Percentiles rank a stretch among this genome's conserved stretches.
These are phyloP conservation scores for Cladosporium cucumerinum DNA, from an alignment of 2,329 filamentous ascomycete genomes.

Conservation along the genomic window DNA sequence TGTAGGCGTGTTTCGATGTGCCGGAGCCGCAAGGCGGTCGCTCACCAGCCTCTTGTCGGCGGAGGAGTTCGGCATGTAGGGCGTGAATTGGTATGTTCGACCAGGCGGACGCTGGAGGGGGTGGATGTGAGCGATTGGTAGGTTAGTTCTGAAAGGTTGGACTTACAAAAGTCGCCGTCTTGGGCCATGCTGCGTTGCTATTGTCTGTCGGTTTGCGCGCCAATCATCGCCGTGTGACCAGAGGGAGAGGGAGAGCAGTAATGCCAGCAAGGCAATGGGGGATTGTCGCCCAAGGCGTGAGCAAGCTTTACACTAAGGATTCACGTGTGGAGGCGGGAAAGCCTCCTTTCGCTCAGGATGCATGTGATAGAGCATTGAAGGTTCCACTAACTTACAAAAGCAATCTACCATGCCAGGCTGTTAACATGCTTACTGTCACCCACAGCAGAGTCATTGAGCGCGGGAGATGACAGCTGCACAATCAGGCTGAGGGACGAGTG, in stretches of 20 bases:
- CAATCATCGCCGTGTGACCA: neutral
- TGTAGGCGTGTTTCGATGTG: conserved; percentile 47
- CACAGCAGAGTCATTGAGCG: neutral
- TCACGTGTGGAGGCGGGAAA: conserved; percentile 1
- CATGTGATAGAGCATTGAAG: neutral
- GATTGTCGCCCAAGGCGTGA: neutral
- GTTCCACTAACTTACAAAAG: neutral
- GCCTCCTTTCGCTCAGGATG: neutral
- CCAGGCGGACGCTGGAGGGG: conserved; percentile 30
- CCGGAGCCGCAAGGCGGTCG: conserved; percentile 55
- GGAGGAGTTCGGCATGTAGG: conserved; percentile 49
- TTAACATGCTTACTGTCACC: neutral
- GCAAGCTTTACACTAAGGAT: neutral
- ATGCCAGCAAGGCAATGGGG: neutral
- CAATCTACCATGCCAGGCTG: neutral
- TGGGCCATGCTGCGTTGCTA: conserved; percentile 6
- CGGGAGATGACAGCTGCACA: neutral
- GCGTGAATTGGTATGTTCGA: conserved; percentile 41
- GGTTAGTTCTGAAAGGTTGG: neutral
- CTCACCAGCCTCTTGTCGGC: conserved; percentile 35
- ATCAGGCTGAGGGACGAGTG: neutral
- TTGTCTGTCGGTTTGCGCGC: neutral
- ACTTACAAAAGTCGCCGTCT: conserved; percentile 1
- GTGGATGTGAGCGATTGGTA: conserved; percentile 17
- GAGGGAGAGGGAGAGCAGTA: neutral